A percentile compares a stretch with the other conserved stretches of the same genome.
These are phyloP conservation scores for Tolypocladium tundrense DNA, from an alignment of 2,329 filamentous ascomycete species.

Conservation along the genomic window DNA sequence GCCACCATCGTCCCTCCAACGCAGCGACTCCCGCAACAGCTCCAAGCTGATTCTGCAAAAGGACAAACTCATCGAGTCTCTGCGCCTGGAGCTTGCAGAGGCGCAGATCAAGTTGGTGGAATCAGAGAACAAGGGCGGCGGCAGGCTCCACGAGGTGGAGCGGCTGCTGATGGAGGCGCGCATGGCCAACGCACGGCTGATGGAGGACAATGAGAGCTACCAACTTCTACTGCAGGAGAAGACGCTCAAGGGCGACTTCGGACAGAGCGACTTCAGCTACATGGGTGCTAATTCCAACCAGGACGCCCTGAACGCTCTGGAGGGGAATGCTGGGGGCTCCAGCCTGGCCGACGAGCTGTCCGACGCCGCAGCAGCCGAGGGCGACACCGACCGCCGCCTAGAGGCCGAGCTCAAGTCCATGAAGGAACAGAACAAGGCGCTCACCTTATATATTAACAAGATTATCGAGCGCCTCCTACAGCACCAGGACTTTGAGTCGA, in stretches of 20 bases:
- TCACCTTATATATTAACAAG: slow-evolving; percentile 97
- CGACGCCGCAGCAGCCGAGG: slow-evolving; percentile 50
- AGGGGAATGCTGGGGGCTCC: slow-evolving; percentile 41
- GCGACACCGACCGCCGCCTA: slow-evolving; percentile 53
- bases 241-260: slow-evolving; percentile 89
- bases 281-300: slow-evolving; percentile 48
- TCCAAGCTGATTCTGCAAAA: slow-evolving; percentile 89
- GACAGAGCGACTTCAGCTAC: slow-evolving; percentile 70
- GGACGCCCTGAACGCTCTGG: slow-evolving; percentile 53
- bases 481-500: slow-evolving; percentile 90
- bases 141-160: slow-evolving; percentile 81
- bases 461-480: slow-evolving; percentile 93
- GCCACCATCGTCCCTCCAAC: slow-evolving; percentile 71
- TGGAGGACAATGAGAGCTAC: slow-evolving; percentile 99
- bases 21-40: slow-evolving; percentile 81
- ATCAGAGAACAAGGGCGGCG: slow-evolving; percentile 85
- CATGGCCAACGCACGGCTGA: slow-evolving; percentile 89
- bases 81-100: slow-evolving; percentile 86
- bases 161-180: slow-evolving; percentile 81
- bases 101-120: slow-evolving; percentile 92
- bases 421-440: slow-evolving; percentile 92
- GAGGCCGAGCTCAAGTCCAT: slow-evolving; percentile 70
- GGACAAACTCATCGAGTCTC: slow-evolving; percentile 87
- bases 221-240: slow-evolving; percentile 89
- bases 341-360: slow-evolving; percentile 85